These are phyloP conservation scores for Barnettozyma hawaiiensis DNA, from an alignment of 1,139 yeast genomes.

Conservation along the genomic window DNA sequence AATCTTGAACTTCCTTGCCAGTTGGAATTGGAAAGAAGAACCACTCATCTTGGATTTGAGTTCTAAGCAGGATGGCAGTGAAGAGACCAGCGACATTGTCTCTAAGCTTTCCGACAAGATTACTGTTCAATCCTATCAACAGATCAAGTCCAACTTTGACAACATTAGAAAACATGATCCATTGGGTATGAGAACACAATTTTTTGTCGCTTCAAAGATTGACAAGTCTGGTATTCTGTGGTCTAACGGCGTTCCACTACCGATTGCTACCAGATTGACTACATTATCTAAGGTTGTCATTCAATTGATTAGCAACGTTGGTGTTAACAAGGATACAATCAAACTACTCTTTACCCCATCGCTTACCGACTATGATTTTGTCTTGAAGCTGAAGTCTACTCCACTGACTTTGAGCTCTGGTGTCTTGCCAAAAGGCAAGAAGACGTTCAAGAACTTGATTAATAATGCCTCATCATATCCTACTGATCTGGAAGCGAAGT, in stretches of 20 bases:
- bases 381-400: constrained; percentile 50
- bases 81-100: constrained; percentile 33
- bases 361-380: constrained; percentile 76
- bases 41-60: constrained; percentile 73
- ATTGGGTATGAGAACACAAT: constrained; percentile 68
- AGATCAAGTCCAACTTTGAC: constrained; percentile 57
- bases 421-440: constrained; percentile 33
- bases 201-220: constrained; percentile 74
- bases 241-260: constrained; percentile 66
- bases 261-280: constrained; percentile 82
- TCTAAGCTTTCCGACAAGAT: constrained; percentile 53
- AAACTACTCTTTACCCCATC: constrained; percentile 73
- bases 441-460: constrained; percentile 62
- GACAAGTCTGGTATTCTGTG: constrained; percentile 83
- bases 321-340: constrained; percentile 42
- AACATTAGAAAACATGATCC: constrained; percentile 75
- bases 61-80: constrained; percentile 43
- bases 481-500: constrained; percentile 31
- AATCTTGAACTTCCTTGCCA: constrained; percentile 60
- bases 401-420: constrained; percentile 49
- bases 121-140: constrained; percentile 55
- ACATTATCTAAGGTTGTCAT: constrained; percentile 78
- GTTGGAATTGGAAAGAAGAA: constrained; percentile 94
- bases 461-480: constrained; percentile 29
- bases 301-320: constrained; percentile 43